phyloP scores from a whole-genome alignment of 2,329 filamentous ascomycete species.

The Xylaria sp. region DNA sequence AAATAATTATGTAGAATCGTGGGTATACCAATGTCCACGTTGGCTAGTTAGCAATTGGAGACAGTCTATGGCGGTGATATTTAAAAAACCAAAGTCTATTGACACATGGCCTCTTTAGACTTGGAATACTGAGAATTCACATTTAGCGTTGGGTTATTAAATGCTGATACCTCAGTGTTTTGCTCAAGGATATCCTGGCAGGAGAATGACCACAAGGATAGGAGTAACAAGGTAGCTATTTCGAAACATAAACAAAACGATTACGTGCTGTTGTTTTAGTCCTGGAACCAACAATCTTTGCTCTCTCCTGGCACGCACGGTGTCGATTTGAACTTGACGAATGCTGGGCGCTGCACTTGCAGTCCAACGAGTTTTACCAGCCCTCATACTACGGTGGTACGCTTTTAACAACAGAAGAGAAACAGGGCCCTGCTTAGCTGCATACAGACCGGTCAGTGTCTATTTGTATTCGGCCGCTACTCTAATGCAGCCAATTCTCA shows the following conservation, averaged over 20 bases:
- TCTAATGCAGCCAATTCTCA: conserved; percentile 23
- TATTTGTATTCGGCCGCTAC: neutral
- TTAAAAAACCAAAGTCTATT: neutral
- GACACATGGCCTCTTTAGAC: neutral
- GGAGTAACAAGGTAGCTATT: neutral
- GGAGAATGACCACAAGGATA: neutral
- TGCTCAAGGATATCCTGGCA: neutral
- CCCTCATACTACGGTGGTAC: conserved; percentile 1
- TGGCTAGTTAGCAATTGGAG: conserved; percentile 4
- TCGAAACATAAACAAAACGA: conserved; percentile 1
- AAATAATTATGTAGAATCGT: neutral
- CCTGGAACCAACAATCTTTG: neutral
- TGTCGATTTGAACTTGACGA: conserved; percentile 10
- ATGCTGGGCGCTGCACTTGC: neutral
- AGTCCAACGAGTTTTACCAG: neutral
- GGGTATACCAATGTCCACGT: neutral
- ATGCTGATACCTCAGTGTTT: neutral
- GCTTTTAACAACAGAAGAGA: conserved; percentile 2
- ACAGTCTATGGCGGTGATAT: neutral
- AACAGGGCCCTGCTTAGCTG: conserved; percentile 11
- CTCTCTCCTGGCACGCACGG: neutral
- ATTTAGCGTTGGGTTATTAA: neutral
- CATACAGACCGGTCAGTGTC: conserved; percentile 27
- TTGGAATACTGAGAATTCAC: conserved; percentile 5
- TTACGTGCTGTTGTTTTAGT: neutral